Evolutionary conservation across 2,329 filamentous ascomycete genomes (phyloP), one percentile per base, ranked within the genome.

Genomic region (Cyphellophora europaea): DNA sequence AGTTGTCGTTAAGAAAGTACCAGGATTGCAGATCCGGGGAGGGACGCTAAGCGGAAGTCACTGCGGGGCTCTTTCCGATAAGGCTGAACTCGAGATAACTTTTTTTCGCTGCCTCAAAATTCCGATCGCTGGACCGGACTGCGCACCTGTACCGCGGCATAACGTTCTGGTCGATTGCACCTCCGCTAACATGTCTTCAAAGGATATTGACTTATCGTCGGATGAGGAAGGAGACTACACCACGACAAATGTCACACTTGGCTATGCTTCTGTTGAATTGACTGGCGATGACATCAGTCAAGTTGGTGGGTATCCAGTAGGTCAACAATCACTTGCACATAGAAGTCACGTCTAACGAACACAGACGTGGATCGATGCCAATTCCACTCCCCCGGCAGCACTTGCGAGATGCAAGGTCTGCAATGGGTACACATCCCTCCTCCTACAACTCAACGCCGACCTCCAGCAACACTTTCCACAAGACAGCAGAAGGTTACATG

Each of bases 371-470:
- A 66, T 94, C 23, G 79, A 88, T 48, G 60, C 71, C n/a, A 64
- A 69, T 35, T 74, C 70, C 27, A 68, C 82, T 3, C 83, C 89
- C 5, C 82, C 84, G 2, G 82, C 82, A 15, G 67, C 79, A 1
- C 71, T 93, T 6, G 86, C 83, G 14, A 81, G 79, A 60, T 98
- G 91, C 66, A 86, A 83, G 60, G 72, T 83, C 46, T 98, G 91
- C 74, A 83, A 86, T 47, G 74, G 78, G 34, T 62, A 85, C 34
- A 86, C 95, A 75, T 79, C 77, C 2, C 71, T 96, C 8, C 73
- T 98, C 3, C 72, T 98, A 30, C 87, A 98, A 59, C 72, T 98
- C 17, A 86, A 98, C 59, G 88, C 77, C 50, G 87, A 95, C 55
- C 71, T 96, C 3, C 88, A 87, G 11, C 82, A 89, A 36, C 72